These are phyloP conservation scores for Chlamydomonas incerta DNA, from an alignment of 139 green algal genomes.

Conservation along the genomic window DNA sequence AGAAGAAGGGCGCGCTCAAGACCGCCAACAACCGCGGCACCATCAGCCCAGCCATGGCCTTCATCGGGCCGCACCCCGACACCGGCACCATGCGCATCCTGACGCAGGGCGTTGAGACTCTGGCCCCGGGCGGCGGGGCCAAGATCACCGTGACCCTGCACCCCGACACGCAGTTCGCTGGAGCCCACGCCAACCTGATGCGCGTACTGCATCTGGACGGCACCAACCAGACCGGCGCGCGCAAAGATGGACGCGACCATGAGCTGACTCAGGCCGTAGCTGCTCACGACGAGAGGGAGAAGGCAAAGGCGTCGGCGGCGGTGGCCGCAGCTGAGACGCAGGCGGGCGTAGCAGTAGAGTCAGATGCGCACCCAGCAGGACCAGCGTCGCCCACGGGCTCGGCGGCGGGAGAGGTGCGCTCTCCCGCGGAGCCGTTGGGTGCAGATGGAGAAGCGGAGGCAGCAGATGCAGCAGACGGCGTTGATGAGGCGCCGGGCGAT, in stretches of 20 bases:
- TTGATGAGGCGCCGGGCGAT: not conserved
- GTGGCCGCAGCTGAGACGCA: no score
- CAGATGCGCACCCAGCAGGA: not conserved
- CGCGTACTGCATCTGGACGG: conserved; percentile 13
- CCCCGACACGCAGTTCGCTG: conserved; percentile 21
- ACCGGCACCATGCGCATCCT: conserved; percentile 31
- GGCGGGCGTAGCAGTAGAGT: not conserved
- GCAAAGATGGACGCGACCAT: not conserved
- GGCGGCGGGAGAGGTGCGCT: not conserved
- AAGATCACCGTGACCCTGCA: conserved; percentile 3
- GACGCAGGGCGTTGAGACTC: conserved; percentile 24
- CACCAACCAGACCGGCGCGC: not conserved
- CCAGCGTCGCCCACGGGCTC: not conserved
- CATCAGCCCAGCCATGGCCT: not conserved
- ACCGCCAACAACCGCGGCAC: not conserved
- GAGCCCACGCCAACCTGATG: conserved; percentile 24
- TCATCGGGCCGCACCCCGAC: conserved; percentile 38
- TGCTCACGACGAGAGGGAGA: not conserved
- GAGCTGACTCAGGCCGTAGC: not conserved
- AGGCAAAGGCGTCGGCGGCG: no score
- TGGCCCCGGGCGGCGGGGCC: not conserved
- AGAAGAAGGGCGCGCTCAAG: conserved; percentile 37
- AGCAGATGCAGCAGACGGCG: no score
- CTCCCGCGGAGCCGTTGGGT: not conserved
- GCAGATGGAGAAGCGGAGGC: no score